phyloP scores from a whole-genome alignment of 169 alveolate species.

The Eimeria acervulina region DNA sequence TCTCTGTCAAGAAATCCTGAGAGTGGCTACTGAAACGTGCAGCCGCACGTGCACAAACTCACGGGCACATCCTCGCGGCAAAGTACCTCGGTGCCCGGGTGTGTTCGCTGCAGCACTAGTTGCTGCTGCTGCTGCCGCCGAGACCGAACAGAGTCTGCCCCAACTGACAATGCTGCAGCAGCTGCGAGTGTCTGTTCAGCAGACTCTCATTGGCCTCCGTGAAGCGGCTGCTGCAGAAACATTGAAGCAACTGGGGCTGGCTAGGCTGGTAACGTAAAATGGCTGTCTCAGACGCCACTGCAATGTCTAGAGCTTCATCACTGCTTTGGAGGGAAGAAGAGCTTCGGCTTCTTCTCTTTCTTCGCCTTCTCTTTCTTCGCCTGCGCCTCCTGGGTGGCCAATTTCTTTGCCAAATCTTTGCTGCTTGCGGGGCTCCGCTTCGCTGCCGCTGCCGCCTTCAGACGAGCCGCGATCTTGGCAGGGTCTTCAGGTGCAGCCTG shows the following conservation, averaged over 20 bases:
- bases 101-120: not conserved
- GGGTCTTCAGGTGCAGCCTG: slow-evolving; percentile 73
- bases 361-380: slow-evolving; percentile 75
- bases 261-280: not conserved
- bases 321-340: slow-evolving; percentile 69
- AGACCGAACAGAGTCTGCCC: not conserved
- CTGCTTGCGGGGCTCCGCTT: slow-evolving; percentile 64
- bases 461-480: slow-evolving; percentile 71
- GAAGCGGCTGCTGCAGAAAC: not conserved
- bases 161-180: not conserved
- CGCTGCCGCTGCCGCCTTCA: slow-evolving; percentile 76
- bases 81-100: not conserved
- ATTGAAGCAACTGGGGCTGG: slow-evolving; percentile 6
- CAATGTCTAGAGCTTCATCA: not conserved
- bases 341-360: slow-evolving; percentile 68
- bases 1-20: not conserved
- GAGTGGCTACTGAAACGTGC: slow-evolving; percentile 18
- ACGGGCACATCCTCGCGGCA: not conserved
- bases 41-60: slow-evolving; percentile 12
- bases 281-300: not conserved
- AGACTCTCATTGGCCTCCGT: not conserved
- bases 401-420: slow-evolving; percentile 56
- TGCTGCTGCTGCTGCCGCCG: not conserved
- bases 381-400: slow-evolving; percentile 76
- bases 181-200: not conserved